Evolutionary conservation across 768 basidiomycete species (phyloP), one percentile per base, ranked within the genome.

Genomic region (Crassisporium funariophilum): DNA sequence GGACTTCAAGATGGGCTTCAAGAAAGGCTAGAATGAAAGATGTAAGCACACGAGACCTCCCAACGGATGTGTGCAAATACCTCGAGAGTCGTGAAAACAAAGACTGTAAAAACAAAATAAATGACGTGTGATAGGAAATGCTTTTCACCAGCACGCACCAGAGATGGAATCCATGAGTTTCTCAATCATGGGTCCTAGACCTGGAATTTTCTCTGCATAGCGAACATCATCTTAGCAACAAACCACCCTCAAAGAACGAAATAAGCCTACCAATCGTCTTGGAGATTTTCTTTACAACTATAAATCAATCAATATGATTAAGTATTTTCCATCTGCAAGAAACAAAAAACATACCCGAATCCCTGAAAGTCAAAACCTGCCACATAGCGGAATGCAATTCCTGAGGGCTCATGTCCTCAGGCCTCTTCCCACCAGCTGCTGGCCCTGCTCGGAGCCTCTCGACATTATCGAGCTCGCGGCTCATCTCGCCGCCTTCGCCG

Each of bases 341-440:
- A 7, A 36, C 23, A 29, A 5, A 35, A 12, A 21, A 49, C 76
- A 9, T 46, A 84, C 84, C 80, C 4, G 82, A 82, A 67, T 95
- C 93, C 40, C 91, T 76, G 69, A 95, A 95, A 20, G 74, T 83
- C 61, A 98, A 64, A 5, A 95, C 82, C 67, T 91, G 82, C 91
- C 92, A 95, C 16, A 95, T 68, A 2, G 84, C 81, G 1, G 79
- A 69, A 63, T 94, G 91, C 40, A 95, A 55, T 64, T 98, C 91
- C 66, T 95, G 90, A 3, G 94, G 92, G 41, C 70, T 83, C 91
- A 98, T 90, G 13, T 88, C 79, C 50, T 84, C 81, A 0, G 93
- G 88, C 11, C 74, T 70, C 63, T 83, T 87, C 4, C 85, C 87
- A 0, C 82, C 83, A 8, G 70, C 69, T n/a, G 74, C 69, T 1